Evolutionary conservation across 1,139 yeast genomes (phyloP).

Genomic region (Scheffersomyces cryptocercus): DNA sequence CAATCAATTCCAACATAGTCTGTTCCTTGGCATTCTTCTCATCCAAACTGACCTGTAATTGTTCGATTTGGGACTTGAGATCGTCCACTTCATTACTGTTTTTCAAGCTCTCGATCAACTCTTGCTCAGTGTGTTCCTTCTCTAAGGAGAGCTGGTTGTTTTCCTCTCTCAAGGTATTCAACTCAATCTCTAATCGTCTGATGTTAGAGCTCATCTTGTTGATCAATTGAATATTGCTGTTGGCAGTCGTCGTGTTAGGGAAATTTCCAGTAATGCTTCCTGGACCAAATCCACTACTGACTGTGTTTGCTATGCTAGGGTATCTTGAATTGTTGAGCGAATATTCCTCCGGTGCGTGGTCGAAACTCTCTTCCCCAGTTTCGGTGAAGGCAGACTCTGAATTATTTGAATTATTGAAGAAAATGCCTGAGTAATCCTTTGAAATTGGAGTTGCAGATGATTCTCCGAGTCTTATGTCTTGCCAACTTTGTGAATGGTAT

Average conservation of each 20-base stretch:
- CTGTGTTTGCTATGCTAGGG: neutral
- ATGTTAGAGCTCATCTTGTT: slow-evolving; percentile 75
- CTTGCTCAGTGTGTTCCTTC: slow-evolving; percentile 68
- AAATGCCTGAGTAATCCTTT: slow-evolving; percentile 15
- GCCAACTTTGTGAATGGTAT: slow-evolving; percentile 7
- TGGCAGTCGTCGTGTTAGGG: slow-evolving; percentile 12
- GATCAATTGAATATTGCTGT: slow-evolving; percentile 55
- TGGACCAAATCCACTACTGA: neutral
- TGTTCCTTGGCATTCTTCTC: slow-evolving; percentile 49
- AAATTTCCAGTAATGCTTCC: slow-evolving; percentile 14
- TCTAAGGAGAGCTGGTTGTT: slow-evolving; percentile 53
- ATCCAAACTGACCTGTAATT: slow-evolving; percentile 37
- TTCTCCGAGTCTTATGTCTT: slow-evolving; percentile 34
- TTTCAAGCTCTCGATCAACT: slow-evolving; percentile 48
- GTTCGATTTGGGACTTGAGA: slow-evolving; percentile 35
- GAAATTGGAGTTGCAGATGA: slow-evolving; percentile 34
- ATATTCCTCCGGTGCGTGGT: slow-evolving; percentile 10
- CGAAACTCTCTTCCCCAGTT: slow-evolving; percentile 16
- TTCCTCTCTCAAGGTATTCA: slow-evolving; percentile 66
- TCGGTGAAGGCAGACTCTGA: slow-evolving; percentile 23
- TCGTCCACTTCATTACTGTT: slow-evolving; percentile 51
- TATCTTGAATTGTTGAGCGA: slow-evolving; percentile 1
- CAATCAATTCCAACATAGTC: slow-evolving; percentile 72
- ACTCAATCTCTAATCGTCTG: slow-evolving; percentile 77
- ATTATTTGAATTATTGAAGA: slow-evolving; percentile 15